Conservation (phyloP, 305 asterid genomes). For the Coffea humblotiana region DNA sequence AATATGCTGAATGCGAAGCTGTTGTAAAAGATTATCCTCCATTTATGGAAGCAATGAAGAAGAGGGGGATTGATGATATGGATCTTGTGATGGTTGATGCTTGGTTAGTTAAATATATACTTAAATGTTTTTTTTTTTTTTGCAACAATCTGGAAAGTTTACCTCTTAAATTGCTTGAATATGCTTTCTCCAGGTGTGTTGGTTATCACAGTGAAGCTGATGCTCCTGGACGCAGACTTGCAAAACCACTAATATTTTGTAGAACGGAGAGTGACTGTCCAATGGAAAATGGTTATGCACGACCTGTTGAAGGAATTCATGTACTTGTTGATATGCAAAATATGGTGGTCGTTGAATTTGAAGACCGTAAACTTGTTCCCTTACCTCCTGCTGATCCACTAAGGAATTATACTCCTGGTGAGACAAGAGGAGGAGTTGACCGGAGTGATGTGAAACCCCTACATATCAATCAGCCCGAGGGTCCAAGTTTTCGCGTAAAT, state of each 20-base stretch:
- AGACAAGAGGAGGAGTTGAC: slow-evolving; percentile 94
- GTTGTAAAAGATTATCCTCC: slow-evolving; percentile 88
- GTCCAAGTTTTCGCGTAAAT: slow-evolving; percentile 91
- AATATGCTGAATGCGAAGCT: slow-evolving; percentile 98
- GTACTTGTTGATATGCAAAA: slow-evolving; percentile 94
- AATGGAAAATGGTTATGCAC: slow-evolving; percentile 97
- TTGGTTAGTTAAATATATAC: slow-evolving; percentile 54
- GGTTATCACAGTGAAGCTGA: slow-evolving; percentile 92
- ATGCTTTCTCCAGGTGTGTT: slow-evolving; percentile 67
- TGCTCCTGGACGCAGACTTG: slow-evolving; percentile 94
- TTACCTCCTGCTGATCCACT: slow-evolving; percentile 95
- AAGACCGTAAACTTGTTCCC: slow-evolving; percentile 92
- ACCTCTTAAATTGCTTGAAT: slow-evolving; percentile 17
- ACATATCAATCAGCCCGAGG: slow-evolving; percentile 86
- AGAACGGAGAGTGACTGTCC: slow-evolving; percentile 97
- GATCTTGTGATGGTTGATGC: slow-evolving; percentile 99
- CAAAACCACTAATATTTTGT: slow-evolving; percentile 93
- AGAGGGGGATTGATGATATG: slow-evolving; percentile 98
- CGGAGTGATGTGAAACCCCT: slow-evolving; percentile 94
- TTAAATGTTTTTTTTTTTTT: slow-evolving; percentile 7
- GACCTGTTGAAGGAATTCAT: slow-evolving; percentile 96
- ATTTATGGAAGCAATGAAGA: slow-evolving; percentile 92
- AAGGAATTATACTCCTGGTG: slow-evolving; percentile 91
- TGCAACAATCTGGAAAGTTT: slow-evolving; percentile 12
- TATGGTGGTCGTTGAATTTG: slow-evolving; percentile 89